Conservation (phyloP, 176 grass and related monocot genomes). For the Carex littledalei region DNA sequence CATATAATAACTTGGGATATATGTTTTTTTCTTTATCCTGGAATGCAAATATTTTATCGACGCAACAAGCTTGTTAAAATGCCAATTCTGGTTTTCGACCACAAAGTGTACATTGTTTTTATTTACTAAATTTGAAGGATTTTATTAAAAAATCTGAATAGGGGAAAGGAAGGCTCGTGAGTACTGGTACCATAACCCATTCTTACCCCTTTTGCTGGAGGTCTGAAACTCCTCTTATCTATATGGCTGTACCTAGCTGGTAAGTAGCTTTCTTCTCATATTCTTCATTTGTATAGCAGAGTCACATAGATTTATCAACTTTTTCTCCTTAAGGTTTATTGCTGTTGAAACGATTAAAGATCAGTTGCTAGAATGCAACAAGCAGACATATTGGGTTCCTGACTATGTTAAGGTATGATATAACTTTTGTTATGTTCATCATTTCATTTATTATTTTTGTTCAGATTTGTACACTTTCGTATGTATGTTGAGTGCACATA, state of each 20-base stretch:
- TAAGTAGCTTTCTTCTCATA: conserved; percentile 43
- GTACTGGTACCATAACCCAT: conserved; percentile 75
- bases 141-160: conserved; percentile 29
- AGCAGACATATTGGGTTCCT: conserved; percentile 91
- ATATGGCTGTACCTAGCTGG: conserved; percentile 98
- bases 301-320: conserved; percentile 18
- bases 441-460: not conserved
- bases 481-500: not conserved
- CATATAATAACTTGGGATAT: not conserved
- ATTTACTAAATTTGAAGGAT: not conserved
- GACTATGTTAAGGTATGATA: conserved; percentile 91
- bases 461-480: not conserved
- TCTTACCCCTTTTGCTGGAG: conserved; percentile 99
- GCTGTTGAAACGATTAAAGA: conserved; percentile 95
- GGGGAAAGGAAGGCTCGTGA: conserved; percentile 95
- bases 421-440: conserved; percentile 6
- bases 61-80: not conserved
- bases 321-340: conserved; percentile 69
- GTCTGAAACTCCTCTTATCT: conserved; percentile 92
- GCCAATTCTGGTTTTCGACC: not conserved
- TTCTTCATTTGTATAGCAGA: not conserved
- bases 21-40: not conserved
- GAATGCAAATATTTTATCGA: not conserved
- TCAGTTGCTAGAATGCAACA: conserved; percentile 92
- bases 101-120: not conserved